phyloP scores from a whole-genome alignment of 495 filamentous ascomycete genomes.

The Venustampulla echinocandica region DNA sequence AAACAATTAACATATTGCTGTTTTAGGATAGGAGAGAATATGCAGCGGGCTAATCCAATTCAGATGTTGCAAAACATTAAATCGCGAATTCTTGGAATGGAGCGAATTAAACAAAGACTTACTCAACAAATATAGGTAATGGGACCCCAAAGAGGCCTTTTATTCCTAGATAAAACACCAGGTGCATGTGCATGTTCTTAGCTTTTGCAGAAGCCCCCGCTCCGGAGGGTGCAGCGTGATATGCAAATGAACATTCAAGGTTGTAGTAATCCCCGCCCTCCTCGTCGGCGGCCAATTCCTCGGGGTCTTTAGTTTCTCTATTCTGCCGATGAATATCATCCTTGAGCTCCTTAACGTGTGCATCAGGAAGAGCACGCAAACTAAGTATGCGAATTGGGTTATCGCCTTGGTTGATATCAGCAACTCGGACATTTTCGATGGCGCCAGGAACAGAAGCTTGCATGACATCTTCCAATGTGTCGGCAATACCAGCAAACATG shows the following conservation, averaged over 20 bases:
- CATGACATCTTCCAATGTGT: conserved; percentile 87
- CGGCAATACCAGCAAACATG: conserved; percentile 66
- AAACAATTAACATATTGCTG: conserved; percentile 3
- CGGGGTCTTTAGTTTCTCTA: conserved; percentile 69
- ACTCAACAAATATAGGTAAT: conserved; percentile 56
- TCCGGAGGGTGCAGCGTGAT: conserved; percentile 71
- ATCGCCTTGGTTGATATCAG: conserved; percentile 87
- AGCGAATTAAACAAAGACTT: conserved; percentile 32
- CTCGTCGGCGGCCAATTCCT: conserved; percentile 82
- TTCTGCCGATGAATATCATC: conserved; percentile 67
- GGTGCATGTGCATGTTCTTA: conserved; percentile 88
- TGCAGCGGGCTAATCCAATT: no score
- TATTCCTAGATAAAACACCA: conserved; percentile 87
- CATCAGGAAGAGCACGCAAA: conserved; percentile 76
- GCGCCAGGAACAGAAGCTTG: conserved; percentile 83
- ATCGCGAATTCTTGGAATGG: not conserved
- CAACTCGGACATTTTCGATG: conserved; percentile 91
- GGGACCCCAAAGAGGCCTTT: conserved; percentile 73
- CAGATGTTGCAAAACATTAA: no score
- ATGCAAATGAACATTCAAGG: conserved; percentile 85
- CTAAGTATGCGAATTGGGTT: conserved; percentile 88
- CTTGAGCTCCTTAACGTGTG: conserved; percentile 71
- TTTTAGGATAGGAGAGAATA: no score
- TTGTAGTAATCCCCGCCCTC: conserved; percentile 94
- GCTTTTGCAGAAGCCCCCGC: conserved; percentile 66